Evolutionary conservation across 148 eudicot species (phyloP).

Genomic region (Heliosperma pusillum): DNA sequence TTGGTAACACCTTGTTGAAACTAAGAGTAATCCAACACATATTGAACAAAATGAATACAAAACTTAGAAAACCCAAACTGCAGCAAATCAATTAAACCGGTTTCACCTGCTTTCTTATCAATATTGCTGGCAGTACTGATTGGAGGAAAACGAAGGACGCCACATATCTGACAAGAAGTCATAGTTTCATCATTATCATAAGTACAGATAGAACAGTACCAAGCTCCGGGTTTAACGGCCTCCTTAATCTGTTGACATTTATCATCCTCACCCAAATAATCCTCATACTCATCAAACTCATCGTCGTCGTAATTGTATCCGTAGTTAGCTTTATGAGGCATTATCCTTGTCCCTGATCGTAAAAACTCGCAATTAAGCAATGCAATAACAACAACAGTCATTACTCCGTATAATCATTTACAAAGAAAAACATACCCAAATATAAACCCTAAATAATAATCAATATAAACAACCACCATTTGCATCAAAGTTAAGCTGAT

Average conservation of each 20-base stretch:
- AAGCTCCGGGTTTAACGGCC: constrained; percentile 39
- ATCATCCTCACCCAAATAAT: constrained; percentile 41
- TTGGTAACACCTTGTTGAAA: background rate
- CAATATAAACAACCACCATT: background rate
- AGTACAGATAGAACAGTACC: constrained; percentile 89
- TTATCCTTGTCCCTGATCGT: constrained; percentile 26
- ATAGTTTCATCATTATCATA: constrained; percentile 76
- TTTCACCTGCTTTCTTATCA: constrained; percentile 48
- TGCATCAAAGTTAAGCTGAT: constrained; percentile 2
- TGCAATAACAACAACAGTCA: background rate
- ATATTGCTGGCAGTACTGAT: constrained; percentile 33
- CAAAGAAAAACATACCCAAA: background rate
- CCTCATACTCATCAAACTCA: constrained; percentile 50
- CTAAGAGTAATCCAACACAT: background rate
- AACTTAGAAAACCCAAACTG: background rate
- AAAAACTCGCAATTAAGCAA: constrained; percentile 9
- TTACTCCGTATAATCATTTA: background rate
- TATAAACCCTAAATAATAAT: background rate
- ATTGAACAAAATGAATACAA: background rate
- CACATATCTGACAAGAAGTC: constrained; percentile 87
- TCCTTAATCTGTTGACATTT: constrained; percentile 32
- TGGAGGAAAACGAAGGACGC: constrained; percentile 73
- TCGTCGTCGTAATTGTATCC: constrained; percentile 55
- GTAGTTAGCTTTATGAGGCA: constrained; percentile 72
- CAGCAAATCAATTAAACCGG: background rate